phyloP scores from a whole-genome alignment of 371 early-diverging fungal genomes.

The Mucor lusitanicus region DNA sequence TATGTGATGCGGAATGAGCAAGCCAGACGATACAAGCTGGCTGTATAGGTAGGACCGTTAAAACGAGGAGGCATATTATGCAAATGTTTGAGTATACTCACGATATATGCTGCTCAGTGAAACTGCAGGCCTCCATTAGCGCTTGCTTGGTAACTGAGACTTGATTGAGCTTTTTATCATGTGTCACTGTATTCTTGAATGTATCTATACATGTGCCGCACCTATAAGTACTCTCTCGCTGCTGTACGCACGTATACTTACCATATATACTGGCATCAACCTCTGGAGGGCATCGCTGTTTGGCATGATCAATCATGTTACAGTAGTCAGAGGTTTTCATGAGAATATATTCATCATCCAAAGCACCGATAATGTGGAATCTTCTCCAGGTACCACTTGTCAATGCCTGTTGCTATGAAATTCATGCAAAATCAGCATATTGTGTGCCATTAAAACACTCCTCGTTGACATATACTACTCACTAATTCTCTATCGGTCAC shows the following conservation, averaged over 20 bases:
- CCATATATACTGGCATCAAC: slow-evolving; percentile 2
- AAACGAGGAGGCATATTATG: neutral
- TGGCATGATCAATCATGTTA: slow-evolving; percentile 31
- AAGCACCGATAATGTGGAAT: slow-evolving; percentile 32
- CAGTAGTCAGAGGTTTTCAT: slow-evolving; percentile 31
- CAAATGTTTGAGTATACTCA: slow-evolving; percentile 1
- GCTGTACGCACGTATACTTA: slow-evolving; percentile 1
- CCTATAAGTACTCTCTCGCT: neutral
- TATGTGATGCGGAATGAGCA: slow-evolving; percentile 19
- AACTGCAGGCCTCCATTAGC: neutral
- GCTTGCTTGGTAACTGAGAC: slow-evolving; percentile 5
- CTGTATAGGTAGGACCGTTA: neutral
- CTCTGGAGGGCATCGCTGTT: slow-evolving; percentile 17
- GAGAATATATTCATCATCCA: slow-evolving; percentile 38
- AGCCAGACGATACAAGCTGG: slow-evolving; percentile 15
- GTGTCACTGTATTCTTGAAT: slow-evolving; percentile 8
- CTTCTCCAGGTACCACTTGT: slow-evolving; percentile 32
- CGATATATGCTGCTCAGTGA: slow-evolving; percentile 13
- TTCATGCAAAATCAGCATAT: neutral
- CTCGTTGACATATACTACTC: neutral
- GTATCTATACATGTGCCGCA: neutral
- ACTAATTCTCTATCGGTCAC: slow-evolving; percentile 43
- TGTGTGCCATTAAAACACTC: no score
- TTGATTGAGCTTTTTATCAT: slow-evolving; percentile 2
- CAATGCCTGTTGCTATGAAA: slow-evolving; percentile 28